These are phyloP conservation scores for Coniochaeta prunicola DNA, from an alignment of 2,329 filamentous ascomycete genomes.

Conservation along the genomic window DNA sequence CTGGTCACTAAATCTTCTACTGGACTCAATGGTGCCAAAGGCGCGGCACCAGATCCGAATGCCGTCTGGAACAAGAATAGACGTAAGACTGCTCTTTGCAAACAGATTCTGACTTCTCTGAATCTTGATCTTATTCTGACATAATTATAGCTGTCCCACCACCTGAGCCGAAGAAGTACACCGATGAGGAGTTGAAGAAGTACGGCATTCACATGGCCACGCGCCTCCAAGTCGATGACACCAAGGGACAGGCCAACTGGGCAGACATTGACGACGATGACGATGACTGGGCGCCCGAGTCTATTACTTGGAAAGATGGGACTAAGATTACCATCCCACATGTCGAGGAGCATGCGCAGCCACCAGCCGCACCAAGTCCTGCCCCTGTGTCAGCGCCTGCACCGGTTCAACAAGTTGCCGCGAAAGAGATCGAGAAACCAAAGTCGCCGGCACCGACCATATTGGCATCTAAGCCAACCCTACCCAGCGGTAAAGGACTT, in stretches of 20 bases:
- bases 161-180: conserved; percentile 72
- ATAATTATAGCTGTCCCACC: conserved; percentile 46
- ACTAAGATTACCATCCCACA: conserved; percentile 72
- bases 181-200: conserved; percentile 80
- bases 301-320: conserved; percentile 82
- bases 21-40: conserved; percentile 49
- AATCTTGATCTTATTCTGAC: conserved; percentile 10
- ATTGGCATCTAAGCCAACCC: neutral
- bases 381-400: conserved; percentile 19
- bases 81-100: conserved; percentile 44
- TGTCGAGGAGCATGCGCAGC: conserved; percentile 39
- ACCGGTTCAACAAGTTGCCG: conserved; percentile 12
- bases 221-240: conserved; percentile 68
- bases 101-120: neutral
- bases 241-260: conserved; percentile 74
- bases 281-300: conserved; percentile 79
- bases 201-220: conserved; percentile 81
- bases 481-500: conserved; percentile 42
- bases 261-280: conserved; percentile 86
- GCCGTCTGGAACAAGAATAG: conserved; percentile 87
- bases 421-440: conserved; percentile 32
- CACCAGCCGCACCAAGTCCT: conserved; percentile 16
- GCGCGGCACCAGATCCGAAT: conserved; percentile 59
- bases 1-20: conserved; percentile 35
- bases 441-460: conserved; percentile 30